Percentiles rank a stretch among this genome's conserved stretches.
Conservation (phyloP, 2,329 filamentous ascomycete genomes). For the Fusarium robinianum region DNA sequence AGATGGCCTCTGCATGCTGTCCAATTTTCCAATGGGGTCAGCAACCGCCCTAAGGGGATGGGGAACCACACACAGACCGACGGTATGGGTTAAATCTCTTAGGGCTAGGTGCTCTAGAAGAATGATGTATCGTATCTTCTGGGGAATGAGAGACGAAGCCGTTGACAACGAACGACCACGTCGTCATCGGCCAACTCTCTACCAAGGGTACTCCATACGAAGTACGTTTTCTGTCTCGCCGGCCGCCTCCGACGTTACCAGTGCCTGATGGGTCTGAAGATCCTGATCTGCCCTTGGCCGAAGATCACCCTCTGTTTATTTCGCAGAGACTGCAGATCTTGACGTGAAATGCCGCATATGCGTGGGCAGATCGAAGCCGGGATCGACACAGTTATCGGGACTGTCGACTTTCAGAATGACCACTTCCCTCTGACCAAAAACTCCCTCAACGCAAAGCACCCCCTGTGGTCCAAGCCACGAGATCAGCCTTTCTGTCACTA, state of each 20-base stretch:
- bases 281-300: constrained; percentile 23
- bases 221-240: too few species aligned
- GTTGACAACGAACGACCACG: background rate
- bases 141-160: constrained; percentile 1
- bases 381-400: too few species aligned
- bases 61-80: constrained; percentile 6
- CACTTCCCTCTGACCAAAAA: constrained; percentile 25
- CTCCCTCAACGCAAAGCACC: constrained; percentile 4
- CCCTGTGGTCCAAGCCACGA: constrained; percentile 12
- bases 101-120: constrained; percentile 8
- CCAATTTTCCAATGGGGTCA: constrained; percentile 21
- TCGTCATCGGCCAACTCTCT: too few species aligned
- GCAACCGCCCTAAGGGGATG: constrained; percentile 10
- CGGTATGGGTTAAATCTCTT: constrained; percentile 9
- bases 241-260: constrained; percentile 12
- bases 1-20: constrained; percentile 27
- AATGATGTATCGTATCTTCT: constrained; percentile 4
- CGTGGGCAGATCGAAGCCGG: too few species aligned
- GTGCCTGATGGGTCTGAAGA: constrained; percentile 9
- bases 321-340: constrained; percentile 14
- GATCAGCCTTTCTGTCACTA: constrained; percentile 24
- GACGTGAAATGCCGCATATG: constrained; percentile 6
- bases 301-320: constrained; percentile 30
- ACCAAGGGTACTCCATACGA: too few species aligned
- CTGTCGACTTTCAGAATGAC: constrained; percentile 29